phyloP scores from a whole-genome alignment of 1,284 basidiomycete species.

The Uromyces viciae-fabae region DNA sequence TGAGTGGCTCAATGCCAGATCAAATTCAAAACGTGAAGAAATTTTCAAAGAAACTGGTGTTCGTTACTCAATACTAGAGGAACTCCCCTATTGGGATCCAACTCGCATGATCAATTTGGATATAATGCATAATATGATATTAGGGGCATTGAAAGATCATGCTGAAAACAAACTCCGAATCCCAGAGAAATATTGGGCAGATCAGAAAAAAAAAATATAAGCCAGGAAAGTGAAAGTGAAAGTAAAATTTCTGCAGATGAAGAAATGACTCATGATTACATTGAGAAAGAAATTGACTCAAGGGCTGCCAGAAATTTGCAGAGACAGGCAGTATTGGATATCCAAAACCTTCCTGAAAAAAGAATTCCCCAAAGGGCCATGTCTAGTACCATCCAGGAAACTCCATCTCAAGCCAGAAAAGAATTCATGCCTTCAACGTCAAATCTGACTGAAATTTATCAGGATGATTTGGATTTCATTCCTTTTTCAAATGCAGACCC shows the following conservation, averaged over 20 bases:
- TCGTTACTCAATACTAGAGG: conserved; percentile 3
- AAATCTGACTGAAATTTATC: neutral
- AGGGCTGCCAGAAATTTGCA: neutral
- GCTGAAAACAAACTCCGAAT: neutral
- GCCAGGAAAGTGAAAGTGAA: neutral
- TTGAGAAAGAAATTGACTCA: neutral
- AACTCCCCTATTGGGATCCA: conserved; percentile 27
- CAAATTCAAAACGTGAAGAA: neutral
- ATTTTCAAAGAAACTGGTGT: conserved; percentile 7
- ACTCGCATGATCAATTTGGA: conserved; percentile 14
- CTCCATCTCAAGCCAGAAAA: neutral
- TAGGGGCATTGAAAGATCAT: conserved; percentile 7
- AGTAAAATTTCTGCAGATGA: neutral
- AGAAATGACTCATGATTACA: neutral
- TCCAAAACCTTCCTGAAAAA: neutral
- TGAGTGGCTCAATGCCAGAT: neutral
- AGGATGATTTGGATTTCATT: conserved; percentile 2
- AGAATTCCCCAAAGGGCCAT: neutral
- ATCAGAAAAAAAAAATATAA: neutral
- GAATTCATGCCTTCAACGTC: neutral
- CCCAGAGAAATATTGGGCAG: neutral
- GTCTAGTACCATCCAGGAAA: neutral
- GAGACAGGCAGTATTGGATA: neutral
- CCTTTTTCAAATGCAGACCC: neutral
- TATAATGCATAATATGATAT: conserved; percentile 19